Conservation (phyloP, 1,139 yeast genomes). For the Suhomyces chickasaworum region DNA sequence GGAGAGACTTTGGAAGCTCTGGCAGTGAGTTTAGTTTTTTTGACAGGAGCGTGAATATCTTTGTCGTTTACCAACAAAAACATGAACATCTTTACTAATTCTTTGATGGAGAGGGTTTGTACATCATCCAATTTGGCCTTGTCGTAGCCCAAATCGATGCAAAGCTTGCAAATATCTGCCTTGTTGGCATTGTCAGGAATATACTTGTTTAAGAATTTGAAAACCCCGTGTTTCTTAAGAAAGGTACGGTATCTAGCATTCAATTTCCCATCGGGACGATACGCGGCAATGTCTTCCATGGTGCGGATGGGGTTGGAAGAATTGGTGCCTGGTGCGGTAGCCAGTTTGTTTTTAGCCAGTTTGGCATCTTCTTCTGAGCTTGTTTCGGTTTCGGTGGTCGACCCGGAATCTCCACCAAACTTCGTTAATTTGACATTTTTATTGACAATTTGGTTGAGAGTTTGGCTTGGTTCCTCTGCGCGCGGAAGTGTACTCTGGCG, state of each 20-base stretch:
- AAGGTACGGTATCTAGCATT: slow-evolving; percentile 16
- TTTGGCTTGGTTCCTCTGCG: not conserved
- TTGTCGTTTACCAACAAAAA: slow-evolving; percentile 19
- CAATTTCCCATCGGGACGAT: slow-evolving; percentile 2
- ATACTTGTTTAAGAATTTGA: slow-evolving; percentile 20
- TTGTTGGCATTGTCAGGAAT: slow-evolving; percentile 21
- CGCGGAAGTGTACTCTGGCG: not conserved
- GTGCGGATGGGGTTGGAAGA: not conserved
- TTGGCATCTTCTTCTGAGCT: not conserved
- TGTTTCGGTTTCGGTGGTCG: not conserved
- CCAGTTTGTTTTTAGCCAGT: not conserved
- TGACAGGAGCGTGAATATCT: not conserved
- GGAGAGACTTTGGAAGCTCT: not conserved
- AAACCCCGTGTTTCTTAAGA: slow-evolving; percentile 19
- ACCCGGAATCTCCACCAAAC: too few relatives aligned
- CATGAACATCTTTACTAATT: slow-evolving; percentile 21
- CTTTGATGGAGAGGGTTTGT: slow-evolving; percentile 13
- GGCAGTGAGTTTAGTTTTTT: not conserved
- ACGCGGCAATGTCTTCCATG: slow-evolving; percentile 5
- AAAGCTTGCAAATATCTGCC: slow-evolving; percentile 19
- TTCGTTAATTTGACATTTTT: too few relatives aligned
- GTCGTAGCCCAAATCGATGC: slow-evolving; percentile 23
- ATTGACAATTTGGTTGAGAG: too few relatives aligned
- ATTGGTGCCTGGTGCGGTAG: not conserved
- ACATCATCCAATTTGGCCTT: slow-evolving; percentile 13